Conservation (phyloP, 176 grass and related monocot genomes). For the Avena atlantica region DNA sequence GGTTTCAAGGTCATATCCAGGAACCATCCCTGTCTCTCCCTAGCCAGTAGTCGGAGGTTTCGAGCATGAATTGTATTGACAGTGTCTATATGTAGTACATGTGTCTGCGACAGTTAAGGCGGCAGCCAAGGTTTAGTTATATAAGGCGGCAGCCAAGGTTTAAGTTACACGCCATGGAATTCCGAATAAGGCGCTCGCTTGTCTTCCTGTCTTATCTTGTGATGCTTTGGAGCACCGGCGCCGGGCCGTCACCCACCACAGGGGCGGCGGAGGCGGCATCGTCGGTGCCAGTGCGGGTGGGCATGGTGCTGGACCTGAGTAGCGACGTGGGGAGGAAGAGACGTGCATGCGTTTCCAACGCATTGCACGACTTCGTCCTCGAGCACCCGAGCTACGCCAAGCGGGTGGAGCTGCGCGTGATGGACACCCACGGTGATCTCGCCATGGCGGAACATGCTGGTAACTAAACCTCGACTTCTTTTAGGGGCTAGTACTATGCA, state of each 20-base stretch:
- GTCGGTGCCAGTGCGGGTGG: conserved; percentile 33
- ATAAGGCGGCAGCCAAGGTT: too few relatives aligned
- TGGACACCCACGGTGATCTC: conserved; percentile 32
- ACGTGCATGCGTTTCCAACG: conserved; percentile 47
- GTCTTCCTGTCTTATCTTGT: not conserved
- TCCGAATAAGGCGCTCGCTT: not conserved
- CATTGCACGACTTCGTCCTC: conserved; percentile 51
- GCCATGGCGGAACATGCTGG: conserved; percentile 42
- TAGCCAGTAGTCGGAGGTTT: too few relatives aligned
- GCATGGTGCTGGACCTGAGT: conserved; percentile 48
- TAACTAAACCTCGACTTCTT: not conserved
- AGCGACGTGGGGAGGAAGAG: conserved; percentile 37
- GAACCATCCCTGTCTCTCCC: too few relatives aligned
- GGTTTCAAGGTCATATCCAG: too few relatives aligned
- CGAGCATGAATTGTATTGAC: too few relatives aligned
- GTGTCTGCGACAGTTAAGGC: too few relatives aligned
- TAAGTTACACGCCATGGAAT: not conserved
- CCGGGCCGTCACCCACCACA: too few relatives aligned
- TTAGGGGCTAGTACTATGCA: too few relatives aligned
- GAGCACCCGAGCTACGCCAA: conserved; percentile 3
- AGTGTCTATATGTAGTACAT: too few relatives aligned
- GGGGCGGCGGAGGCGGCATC: not conserved
- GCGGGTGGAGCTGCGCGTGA: conserved; percentile 41
- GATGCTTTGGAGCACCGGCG: not conserved
- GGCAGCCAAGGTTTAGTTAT: too few relatives aligned